These are phyloP conservation scores for Yamadazyma tumulicola DNA, from an alignment of 805 yeast genomes.

Conservation along the genomic window DNA sequence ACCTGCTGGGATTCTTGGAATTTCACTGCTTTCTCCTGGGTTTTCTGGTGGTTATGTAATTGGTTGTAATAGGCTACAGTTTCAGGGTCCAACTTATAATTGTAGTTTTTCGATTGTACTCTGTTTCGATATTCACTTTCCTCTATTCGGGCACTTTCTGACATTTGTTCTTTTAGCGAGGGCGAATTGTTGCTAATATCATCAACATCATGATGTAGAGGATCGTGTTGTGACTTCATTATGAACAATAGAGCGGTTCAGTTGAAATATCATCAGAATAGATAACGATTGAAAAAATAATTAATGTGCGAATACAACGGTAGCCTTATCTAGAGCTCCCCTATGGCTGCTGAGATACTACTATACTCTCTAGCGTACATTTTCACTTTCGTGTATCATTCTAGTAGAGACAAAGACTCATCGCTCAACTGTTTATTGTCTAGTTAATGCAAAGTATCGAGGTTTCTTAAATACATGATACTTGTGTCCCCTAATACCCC, in stretches of 20 bases:
- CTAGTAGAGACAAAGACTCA: too few species aligned
- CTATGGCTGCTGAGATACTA: too few species aligned
- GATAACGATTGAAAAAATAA: too few species aligned
- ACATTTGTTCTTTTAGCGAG: constrained; percentile 35
- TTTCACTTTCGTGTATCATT: too few species aligned
- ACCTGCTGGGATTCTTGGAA: constrained; percentile 21
- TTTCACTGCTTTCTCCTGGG: constrained; percentile 16
- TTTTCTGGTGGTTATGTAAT: constrained; percentile 19
- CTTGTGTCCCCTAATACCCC: constrained; percentile 89
- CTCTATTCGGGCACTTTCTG: constrained; percentile 37
- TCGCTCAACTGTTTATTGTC: not conserved
- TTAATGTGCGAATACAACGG: too few species aligned
- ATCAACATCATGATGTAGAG: not conserved
- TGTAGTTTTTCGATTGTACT: constrained; percentile 32
- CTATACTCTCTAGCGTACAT: too few species aligned
- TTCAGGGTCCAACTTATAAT: constrained; percentile 37
- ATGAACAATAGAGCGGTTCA: too few species aligned
- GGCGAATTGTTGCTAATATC: not conserved
- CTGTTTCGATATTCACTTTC: constrained; percentile 27
- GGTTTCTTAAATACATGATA: constrained; percentile 97
- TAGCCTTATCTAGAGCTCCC: too few species aligned
- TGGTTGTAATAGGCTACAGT: constrained; percentile 34
- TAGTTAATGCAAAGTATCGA: constrained; percentile 53
- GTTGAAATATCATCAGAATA: too few species aligned
- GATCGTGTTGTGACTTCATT: too few species aligned